A percentile compares a stretch with the other conserved stretches of the same genome.
Evolutionary conservation across 257 asterid genomes (phyloP).

Genomic region (Ocimum tenuiflorum): DNA sequence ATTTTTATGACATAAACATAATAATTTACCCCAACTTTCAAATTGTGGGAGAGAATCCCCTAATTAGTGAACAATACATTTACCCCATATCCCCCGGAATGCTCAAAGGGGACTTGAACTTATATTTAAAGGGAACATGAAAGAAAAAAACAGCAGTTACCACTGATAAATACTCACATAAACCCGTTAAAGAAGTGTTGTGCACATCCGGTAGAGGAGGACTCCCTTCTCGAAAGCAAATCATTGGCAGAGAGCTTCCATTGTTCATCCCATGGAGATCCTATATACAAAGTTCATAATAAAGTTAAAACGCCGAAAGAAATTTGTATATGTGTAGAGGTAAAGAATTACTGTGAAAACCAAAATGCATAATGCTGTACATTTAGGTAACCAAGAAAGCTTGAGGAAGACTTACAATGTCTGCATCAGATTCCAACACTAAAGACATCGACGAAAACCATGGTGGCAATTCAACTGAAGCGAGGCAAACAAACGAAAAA

Average conservation of each 20-base stretch:
- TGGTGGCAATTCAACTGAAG: conserved; percentile 87
- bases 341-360: too few relatives aligned
- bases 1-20: too few relatives aligned
- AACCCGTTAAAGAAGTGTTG: conserved; percentile 54
- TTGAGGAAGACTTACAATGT: conserved; percentile 51
- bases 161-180: conserved; percentile 42
- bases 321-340: too few relatives aligned
- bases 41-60: too few relatives aligned
- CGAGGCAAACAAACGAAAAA: conserved; percentile 13
- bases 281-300: conserved; percentile 42
- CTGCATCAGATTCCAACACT: conserved; percentile 60
- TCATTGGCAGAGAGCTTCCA: conserved; percentile 53
- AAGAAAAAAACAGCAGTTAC: background rate
- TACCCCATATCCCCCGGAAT: too few relatives aligned
- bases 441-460: conserved; percentile 79
- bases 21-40: too few relatives aligned
- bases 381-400: too few relatives aligned
- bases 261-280: conserved; percentile 37
- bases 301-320: too few relatives aligned
- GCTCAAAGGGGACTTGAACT: background rate
- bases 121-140: background rate
- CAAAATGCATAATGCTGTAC: too few relatives aligned
- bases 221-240: conserved; percentile 92
- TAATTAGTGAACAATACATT: too few relatives aligned
- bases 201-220: conserved; percentile 90